phyloP scores from a whole-genome alignment of 441 rosid species.

The Populus hybrid region DNA sequence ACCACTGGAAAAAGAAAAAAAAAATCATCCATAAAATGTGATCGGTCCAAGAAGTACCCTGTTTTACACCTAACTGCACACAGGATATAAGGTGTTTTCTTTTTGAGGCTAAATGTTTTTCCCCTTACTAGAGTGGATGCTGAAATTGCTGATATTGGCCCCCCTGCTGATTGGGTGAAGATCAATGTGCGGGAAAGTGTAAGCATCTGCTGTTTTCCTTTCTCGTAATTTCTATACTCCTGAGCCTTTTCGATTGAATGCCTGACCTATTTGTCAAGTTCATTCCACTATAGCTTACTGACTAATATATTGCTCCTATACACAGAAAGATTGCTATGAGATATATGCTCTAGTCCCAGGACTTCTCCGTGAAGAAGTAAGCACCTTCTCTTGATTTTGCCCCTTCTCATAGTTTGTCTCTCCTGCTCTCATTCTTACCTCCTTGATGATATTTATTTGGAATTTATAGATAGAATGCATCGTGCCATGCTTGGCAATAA shows the following conservation, averaged over 20 bases:
- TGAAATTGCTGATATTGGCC: slow-evolving; percentile 67
- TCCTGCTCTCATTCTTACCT: background rate
- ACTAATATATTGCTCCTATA: slow-evolving; percentile 21
- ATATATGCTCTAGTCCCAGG: slow-evolving; percentile 89
- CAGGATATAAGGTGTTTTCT: background rate
- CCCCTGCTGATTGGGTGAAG: slow-evolving; percentile 96
- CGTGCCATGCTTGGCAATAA: background rate
- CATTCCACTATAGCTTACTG: slow-evolving; percentile 20
- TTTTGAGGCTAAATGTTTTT: slow-evolving; percentile 18
- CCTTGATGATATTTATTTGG: background rate
- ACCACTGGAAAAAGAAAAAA: background rate
- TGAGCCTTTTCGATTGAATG: background rate
- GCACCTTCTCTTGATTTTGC: slow-evolving; percentile 22
- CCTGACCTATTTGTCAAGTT: background rate
- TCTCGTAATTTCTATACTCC: slow-evolving; percentile 1
- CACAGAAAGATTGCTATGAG: slow-evolving; percentile 80
- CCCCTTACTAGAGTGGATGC: slow-evolving; percentile 36
- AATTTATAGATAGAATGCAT: background rate
- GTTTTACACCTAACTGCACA: background rate
- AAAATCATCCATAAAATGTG: background rate
- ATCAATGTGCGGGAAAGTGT: slow-evolving; percentile 70
- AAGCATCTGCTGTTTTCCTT: slow-evolving; percentile 26
- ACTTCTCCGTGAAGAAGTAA: slow-evolving; percentile 82
- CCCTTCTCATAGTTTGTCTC: background rate
- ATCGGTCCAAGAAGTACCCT: background rate